Percentiles rank a stretch among this genome's conserved stretches.
These are phyloP conservation scores for Komagataella pseudopastoris DNA, from an alignment of 805 yeast species.

Conservation along the genomic window DNA sequence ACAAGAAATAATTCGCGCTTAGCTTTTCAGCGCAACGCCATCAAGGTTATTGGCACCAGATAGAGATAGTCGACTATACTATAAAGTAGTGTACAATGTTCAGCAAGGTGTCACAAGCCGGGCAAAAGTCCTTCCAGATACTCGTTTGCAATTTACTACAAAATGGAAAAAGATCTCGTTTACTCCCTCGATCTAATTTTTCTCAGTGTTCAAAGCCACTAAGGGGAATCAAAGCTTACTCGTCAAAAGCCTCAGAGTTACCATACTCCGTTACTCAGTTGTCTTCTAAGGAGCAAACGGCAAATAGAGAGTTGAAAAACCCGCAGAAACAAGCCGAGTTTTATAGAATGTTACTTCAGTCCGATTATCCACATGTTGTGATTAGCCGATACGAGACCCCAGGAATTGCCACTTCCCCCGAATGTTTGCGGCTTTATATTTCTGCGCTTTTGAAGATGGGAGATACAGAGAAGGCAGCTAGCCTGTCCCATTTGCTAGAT, in stretches of 20 bases:
- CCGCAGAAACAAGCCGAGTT: conserved; percentile 72
- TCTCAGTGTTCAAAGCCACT: not conserved
- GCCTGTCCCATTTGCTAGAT: conserved; percentile 33
- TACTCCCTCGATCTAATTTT: not conserved
- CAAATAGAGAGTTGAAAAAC: conserved; percentile 61
- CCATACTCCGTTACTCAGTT: conserved; percentile 11
- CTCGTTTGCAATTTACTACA: not conserved
- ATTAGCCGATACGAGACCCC: conserved; percentile 90
- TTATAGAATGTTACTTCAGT: conserved; percentile 56
- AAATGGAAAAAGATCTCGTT: not conserved
- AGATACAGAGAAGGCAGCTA: conserved; percentile 63
- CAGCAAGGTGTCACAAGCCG: not conserved
- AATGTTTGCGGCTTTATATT: conserved; percentile 65
- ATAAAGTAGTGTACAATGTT: not conserved
- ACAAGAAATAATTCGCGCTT: too few species aligned
- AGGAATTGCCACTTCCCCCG: conserved; percentile 76
- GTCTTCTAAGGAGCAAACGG: conserved; percentile 68
- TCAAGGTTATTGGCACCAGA: not conserved
- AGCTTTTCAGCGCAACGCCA: not conserved
- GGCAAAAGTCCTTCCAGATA: not conserved
- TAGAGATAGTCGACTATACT: not conserved
- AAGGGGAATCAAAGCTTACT: not conserved
- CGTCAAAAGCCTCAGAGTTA: not conserved
- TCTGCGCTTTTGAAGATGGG: conserved; percentile 76
- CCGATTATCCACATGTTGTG: conserved; percentile 91